phyloP scores from a whole-genome alignment of 768 basidiomycete genomes.

The Suillus luteus region DNA sequence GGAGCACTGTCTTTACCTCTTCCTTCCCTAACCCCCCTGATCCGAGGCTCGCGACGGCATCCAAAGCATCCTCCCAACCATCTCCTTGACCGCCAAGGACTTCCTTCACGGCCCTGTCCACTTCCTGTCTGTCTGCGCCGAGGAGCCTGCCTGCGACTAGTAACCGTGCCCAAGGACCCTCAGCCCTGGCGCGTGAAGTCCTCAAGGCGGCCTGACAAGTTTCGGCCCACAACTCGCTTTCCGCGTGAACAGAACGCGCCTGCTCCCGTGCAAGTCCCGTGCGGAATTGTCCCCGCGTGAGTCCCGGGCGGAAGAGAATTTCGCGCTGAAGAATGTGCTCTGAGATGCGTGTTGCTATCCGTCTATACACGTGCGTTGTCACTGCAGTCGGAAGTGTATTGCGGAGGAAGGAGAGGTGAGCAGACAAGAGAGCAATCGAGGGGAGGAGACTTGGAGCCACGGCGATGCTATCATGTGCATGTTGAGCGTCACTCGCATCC shows the following conservation, averaged over 20 bases:
- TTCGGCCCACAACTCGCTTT: constrained; percentile 84
- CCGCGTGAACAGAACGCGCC: constrained; percentile 62
- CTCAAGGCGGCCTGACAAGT: constrained; percentile 64
- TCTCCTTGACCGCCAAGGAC: constrained; percentile 21
- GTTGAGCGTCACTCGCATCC: constrained; percentile 1
- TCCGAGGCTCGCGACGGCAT: constrained; percentile 53
- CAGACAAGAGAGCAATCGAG: constrained; percentile 78
- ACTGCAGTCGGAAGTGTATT: constrained; percentile 59
- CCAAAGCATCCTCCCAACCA: constrained; percentile 54
- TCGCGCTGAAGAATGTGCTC: constrained; percentile 84
- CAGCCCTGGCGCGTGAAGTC: constrained; percentile 51
- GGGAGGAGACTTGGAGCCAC: constrained; percentile 73
- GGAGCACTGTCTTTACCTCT: constrained; percentile 60
- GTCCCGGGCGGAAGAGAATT: constrained; percentile 74
- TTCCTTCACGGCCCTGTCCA: constrained; percentile 30
- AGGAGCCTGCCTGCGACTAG: constrained; percentile 71
- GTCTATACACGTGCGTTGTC: constrained; percentile 70
- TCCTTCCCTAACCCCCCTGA: constrained; percentile 62
- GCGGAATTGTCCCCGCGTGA: constrained; percentile 41
- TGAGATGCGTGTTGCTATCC: constrained; percentile 66
- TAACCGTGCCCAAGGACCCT: constrained; percentile 76
- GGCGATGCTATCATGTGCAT: constrained; percentile 40
- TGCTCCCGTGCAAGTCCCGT: constrained; percentile 39
- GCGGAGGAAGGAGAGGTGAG: constrained; percentile 72
- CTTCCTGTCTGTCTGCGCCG: constrained; percentile 48